Evolutionary conservation across 2,329 filamentous ascomycete species (phyloP).

Genomic region (Colletotrichum aenigma): DNA sequence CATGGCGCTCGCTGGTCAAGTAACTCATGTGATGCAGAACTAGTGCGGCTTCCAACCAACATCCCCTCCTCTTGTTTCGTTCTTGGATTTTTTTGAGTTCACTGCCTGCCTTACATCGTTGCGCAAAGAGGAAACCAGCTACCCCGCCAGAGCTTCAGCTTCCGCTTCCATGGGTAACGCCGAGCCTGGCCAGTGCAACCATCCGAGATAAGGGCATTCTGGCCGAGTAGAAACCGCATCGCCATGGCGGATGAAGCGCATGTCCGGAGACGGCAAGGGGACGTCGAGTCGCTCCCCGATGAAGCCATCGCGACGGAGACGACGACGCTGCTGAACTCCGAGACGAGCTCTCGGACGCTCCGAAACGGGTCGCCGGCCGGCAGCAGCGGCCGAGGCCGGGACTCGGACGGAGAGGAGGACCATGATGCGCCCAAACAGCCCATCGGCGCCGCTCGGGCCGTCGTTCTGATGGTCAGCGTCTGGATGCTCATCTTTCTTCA

Average conservation of each 20-base stretch:
- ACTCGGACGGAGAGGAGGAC: slow-evolving; percentile 4
- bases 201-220: slow-evolving; percentile 1
- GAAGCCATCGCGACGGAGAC: slow-evolving; percentile 16
- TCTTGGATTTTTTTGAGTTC: neutral
- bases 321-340: slow-evolving; percentile 17
- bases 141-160: neutral
- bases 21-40: neutral
- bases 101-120: neutral
- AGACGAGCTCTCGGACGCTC: slow-evolving; percentile 14
- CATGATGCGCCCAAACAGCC: slow-evolving; percentile 21
- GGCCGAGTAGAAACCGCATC: neutral
- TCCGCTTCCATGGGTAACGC: neutral
- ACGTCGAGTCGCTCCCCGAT: neutral
- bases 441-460: slow-evolving; percentile 35
- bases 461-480: slow-evolving; percentile 56
- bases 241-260: neutral
- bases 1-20: neutral
- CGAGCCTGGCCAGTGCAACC: neutral
- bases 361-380: slow-evolving; percentile 1
- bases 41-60: neutral
- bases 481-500: slow-evolving; percentile 65
- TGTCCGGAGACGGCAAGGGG: neutral
- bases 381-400: neutral
- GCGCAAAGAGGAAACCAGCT: neutral
- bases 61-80: neutral